These are phyloP conservation scores for Chrysanthemum seticuspe DNA, from an alignment of 129 eudicot genomes.

Conservation along the genomic window DNA sequence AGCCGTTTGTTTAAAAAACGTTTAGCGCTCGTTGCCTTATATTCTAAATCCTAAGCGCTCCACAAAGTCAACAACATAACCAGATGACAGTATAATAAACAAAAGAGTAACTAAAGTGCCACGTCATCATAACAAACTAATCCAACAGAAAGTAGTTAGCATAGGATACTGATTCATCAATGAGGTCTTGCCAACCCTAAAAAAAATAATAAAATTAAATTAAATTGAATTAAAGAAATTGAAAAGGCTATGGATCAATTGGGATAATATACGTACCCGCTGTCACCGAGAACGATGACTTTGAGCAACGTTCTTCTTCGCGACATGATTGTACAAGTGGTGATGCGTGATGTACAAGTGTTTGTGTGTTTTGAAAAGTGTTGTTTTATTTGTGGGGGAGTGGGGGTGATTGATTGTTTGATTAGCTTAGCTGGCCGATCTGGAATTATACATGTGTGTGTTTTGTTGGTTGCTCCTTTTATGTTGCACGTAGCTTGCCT, in stretches of 20 bases:
- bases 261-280: conserved; percentile 52
- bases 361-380: conserved; percentile 6
- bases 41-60: no score
- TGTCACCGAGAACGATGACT: conserved; percentile 96
- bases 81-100: no score
- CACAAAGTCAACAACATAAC: no score
- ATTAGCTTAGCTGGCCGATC: not conserved
- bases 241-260: not conserved
- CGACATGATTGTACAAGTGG: conserved; percentile 41
- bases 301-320: conserved; percentile 89
- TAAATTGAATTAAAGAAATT: not conserved
- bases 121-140: conserved; percentile 9
- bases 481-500: no score
- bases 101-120: no score
- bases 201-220: conserved; percentile 4
- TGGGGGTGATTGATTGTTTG: not conserved
- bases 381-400: conserved; percentile 3
- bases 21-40: no score
- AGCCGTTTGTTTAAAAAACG: not conserved
- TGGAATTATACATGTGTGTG: not conserved
- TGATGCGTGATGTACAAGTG: conserved; percentile 11
- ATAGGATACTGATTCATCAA: conserved; percentile 98
- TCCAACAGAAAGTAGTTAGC: not conserved
- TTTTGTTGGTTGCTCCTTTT: not conserved
- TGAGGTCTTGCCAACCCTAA: conserved; percentile 96